Evolutionary conservation across 805 yeast genomes (phyloP).

Genomic region (Candida silvicultrix): DNA sequence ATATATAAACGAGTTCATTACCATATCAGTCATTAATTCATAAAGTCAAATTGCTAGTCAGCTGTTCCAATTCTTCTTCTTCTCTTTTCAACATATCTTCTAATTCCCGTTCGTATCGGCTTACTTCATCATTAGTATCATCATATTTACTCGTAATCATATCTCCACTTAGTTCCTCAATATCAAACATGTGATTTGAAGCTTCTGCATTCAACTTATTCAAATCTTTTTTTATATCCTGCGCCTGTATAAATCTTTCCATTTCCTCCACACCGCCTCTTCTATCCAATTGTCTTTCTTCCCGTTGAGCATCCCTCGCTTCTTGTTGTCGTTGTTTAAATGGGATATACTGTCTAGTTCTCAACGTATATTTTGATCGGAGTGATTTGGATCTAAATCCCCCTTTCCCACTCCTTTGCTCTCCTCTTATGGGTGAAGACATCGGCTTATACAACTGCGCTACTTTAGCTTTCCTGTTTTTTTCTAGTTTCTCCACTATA

Average conservation of each 20-base stretch:
- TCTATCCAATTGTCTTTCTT: background rate
- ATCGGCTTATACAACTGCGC: slow-evolving; percentile 5
- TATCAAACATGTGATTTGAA: slow-evolving; percentile 10
- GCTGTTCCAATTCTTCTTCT: slow-evolving; percentile 10
- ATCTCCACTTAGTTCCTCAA: slow-evolving; percentile 7
- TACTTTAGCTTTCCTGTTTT: slow-evolving; percentile 2
- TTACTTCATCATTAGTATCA: slow-evolving; percentile 5
- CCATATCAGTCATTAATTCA: no score
- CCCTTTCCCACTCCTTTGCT: background rate
- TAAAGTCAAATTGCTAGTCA: slow-evolving; percentile 6
- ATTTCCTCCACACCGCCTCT: slow-evolving; percentile 4
- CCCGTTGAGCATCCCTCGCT: background rate
- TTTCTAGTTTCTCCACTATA: background rate
- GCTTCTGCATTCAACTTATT: slow-evolving; percentile 1
- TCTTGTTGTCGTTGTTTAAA: background rate
- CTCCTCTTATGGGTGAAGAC: slow-evolving; percentile 6
- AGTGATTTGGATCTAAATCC: background rate
- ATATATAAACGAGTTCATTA: no score
- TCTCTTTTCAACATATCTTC: slow-evolving; percentile 10
- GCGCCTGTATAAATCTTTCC: background rate
- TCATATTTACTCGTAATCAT: background rate
- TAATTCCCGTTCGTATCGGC: slow-evolving; percentile 6
- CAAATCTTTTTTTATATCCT: background rate
- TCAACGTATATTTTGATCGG: slow-evolving; percentile 1
- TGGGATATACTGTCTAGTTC: slow-evolving; percentile 1